Conservation (phyloP, 2,329 filamentous ascomycete species). For the Metarhizium robertsii region DNA sequence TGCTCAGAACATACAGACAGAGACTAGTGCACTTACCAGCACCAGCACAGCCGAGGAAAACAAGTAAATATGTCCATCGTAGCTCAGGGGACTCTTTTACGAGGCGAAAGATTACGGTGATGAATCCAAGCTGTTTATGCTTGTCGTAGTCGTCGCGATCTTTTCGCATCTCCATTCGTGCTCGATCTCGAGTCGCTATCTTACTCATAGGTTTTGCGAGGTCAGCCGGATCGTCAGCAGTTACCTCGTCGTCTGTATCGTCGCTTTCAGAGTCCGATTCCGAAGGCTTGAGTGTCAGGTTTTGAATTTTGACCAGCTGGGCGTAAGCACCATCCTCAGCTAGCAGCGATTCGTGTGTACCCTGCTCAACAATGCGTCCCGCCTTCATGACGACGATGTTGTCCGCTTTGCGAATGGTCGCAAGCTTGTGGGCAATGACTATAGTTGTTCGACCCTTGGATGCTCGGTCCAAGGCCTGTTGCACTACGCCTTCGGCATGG, state of each 20-base stretch:
- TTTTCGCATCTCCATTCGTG: no score
- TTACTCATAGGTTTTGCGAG: no score
- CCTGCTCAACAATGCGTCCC: constrained; percentile 45
- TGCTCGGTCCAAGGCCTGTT: constrained; percentile 65
- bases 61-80: constrained; percentile 23
- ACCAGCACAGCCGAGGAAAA: constrained; percentile 19
- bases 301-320: neutral
- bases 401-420: constrained; percentile 71
- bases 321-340: constrained; percentile 13
- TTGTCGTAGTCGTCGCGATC: no score
- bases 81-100: constrained; percentile 28
- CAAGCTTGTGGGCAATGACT: constrained; percentile 77
- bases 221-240: neutral
- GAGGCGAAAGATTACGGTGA: constrained; percentile 20
- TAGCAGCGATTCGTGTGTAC: constrained; percentile 47
- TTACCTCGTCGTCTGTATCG: constrained; percentile 1
- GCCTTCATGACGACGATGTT: constrained; percentile 51
- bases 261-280: neutral
- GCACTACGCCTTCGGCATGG: constrained; percentile 86
- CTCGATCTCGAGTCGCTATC: no score
- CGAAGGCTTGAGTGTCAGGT: neutral
- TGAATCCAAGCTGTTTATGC: no score
- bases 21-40: constrained; percentile 1
- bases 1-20: no score
- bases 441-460: constrained; percentile 65